Evolutionary conservation across 2,329 filamentous ascomycete species (phyloP), one percentile per base, ranked within the genome.

Genomic region (Akanthomyces dipterigenus): DNA sequence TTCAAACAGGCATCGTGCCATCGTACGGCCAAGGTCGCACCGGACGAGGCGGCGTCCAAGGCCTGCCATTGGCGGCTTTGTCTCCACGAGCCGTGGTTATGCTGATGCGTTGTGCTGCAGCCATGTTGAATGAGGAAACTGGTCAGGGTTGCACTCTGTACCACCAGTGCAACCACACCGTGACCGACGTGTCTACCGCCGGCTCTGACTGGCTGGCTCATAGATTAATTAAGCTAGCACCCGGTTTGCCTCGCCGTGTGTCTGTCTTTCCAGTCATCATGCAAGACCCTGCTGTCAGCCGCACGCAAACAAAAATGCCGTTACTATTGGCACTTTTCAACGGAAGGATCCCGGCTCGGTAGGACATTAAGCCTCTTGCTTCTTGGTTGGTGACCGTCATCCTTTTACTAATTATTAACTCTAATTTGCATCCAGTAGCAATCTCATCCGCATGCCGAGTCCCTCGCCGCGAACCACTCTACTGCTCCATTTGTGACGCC

Each of bases 221-320:
- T 40, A 58, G 36, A 59, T 59, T 59, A 51, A 51, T 59, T 59
- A 51, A 51, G 46, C 48, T 59, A 51, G 46, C 31, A 43, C 46
- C n/a, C 56, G 56, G 51, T 51, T 43, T 59, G 22, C 22, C 8
- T 55, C 18, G 31, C 36, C n/a, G 9, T 5, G 31, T 9, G 3
- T 24, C 22, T 36, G 11, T 51, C 46, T 51, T 49, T n/a, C 42
- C 43, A 49, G 55, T 45, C 55, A 50, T 46, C 18, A 36, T 42
- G 46, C 55, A 51, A 42, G 36, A n/a, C 46, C 46, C 28, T 42
- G 3, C 34, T 50, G 55, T 51, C 56, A 59, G 36, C 56, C 46
- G 46, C 56, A 59, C 36, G 40, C 28, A 34, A 36, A 20, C 45
- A 31, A 42, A 22, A 50, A 14, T 24, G 31, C 22, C 45, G 45